Conservation (phyloP, 148 eudicot genomes). For the Rhododendron henanense region DNA sequence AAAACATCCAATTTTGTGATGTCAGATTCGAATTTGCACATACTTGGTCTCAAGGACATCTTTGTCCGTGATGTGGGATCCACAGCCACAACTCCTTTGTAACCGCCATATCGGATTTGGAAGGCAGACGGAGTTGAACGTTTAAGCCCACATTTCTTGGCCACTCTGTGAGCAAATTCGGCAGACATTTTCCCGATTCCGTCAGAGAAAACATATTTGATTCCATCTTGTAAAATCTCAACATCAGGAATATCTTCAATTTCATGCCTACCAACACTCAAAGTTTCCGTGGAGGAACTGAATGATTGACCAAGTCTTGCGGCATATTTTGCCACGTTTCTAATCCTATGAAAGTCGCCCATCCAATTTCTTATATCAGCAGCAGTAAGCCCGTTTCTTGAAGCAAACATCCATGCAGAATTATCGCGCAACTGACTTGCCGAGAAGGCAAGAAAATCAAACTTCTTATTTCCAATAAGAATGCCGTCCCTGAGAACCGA, state of each 20-base stretch:
- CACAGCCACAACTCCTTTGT: slow-evolving; percentile 88
- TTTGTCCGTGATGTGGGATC: slow-evolving; percentile 63
- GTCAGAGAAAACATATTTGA: slow-evolving; percentile 65
- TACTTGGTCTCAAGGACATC: slow-evolving; percentile 69
- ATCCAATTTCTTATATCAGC: slow-evolving; percentile 64
- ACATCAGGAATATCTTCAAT: slow-evolving; percentile 57
- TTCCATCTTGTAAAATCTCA: slow-evolving; percentile 19
- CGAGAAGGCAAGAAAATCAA: slow-evolving; percentile 91
- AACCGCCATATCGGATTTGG: slow-evolving; percentile 89
- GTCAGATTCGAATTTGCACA: slow-evolving; percentile 62
- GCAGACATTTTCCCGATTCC: slow-evolving; percentile 90
- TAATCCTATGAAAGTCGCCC: slow-evolving; percentile 72
- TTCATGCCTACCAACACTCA: slow-evolving; percentile 56
- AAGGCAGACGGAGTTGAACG: slow-evolving; percentile 63
- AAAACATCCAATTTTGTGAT: slow-evolving; percentile 66
- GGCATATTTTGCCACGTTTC: slow-evolving; percentile 91
- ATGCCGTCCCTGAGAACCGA: slow-evolving; percentile 55
- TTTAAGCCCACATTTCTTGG: slow-evolving; percentile 54
- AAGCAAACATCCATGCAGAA: slow-evolving; percentile 96
- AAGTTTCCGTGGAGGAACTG: slow-evolving; percentile 77
- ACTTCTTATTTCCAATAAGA: slow-evolving; percentile 58
- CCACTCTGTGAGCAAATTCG: slow-evolving; percentile 68
- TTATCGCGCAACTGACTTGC: slow-evolving; percentile 84
- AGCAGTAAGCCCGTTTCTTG: slow-evolving; percentile 57
- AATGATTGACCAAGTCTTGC: slow-evolving; percentile 98